Evolutionary conservation across 2,329 filamentous ascomycete genomes (phyloP), one percentile per base, ranked within the genome.

Genomic region (Tolypocladium amazonense): DNA sequence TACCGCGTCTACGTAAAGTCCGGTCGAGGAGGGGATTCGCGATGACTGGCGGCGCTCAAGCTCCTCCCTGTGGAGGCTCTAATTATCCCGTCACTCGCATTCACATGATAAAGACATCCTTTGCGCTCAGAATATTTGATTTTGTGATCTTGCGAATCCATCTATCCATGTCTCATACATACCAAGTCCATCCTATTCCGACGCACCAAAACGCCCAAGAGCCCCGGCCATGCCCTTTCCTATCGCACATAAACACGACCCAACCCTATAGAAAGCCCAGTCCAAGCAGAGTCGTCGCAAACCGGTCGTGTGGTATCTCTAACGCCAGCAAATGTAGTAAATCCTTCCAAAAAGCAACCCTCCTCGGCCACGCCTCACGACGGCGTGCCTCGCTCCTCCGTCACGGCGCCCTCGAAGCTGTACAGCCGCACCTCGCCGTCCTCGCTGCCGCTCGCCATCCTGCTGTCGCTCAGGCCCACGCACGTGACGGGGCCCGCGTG

Each of bases 401-500:
- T 73, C 50, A 74, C 73, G 58, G 80, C 77, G 25, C 77, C 79
- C 63, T 85, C 82, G 68, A 92, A 93, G 67, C 86, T 89, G 72
- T 92, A 92, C 68, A 99, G 81, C 58, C 92, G 81, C 39, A 97
- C 90, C 67, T 96, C 92, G 64, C 90, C 90, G 71, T 99, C 94
- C 73, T 97, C 94, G 68, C 93, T 91, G 7, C 92, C 94, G 66
- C 89, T 96, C 37, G 91, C 90, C 79, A 99, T 88, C 47, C 90
- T 83, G 66, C 88, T 90, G 70, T 97, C 94, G 67, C 91, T 95
- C 8, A 99, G 78, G 1, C 90, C 92, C 45, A 97, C 88, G 70
- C 93, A 97, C 3, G 92, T 97, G 3, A 97, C 92, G 0, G 94
- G 92, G 0, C 91, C 93, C 1, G 87, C 84, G 72, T 97, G 94